Evolutionary conservation across 1,284 basidiomycete species (phyloP).

Genomic region (Pseudozyma hubeiensis): DNA sequence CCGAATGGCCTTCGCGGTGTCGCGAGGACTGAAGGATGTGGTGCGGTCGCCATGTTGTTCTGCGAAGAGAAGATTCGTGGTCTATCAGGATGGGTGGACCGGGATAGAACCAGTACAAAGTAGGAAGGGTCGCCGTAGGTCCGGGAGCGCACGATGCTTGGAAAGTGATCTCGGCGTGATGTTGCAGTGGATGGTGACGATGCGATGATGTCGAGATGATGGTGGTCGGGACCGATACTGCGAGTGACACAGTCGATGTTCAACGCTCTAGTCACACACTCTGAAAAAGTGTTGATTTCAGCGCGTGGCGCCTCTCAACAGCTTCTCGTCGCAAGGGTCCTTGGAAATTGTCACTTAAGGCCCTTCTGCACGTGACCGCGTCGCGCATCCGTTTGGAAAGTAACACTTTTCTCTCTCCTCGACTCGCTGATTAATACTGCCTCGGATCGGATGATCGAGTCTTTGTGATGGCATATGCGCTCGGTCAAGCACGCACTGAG

Average conservation of each 20-base stretch:
- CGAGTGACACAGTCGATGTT: neutral
- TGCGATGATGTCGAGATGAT: neutral
- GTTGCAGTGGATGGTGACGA: neutral
- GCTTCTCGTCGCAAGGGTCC: neutral
- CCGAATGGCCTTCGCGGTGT: slow-evolving; percentile 44
- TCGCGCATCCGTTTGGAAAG: slow-evolving; percentile 19
- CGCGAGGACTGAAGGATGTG: slow-evolving; percentile 40
- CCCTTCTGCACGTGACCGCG: slow-evolving; percentile 38
- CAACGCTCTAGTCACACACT: neutral
- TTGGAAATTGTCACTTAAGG: neutral
- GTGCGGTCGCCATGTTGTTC: slow-evolving; percentile 25
- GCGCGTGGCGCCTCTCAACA: slow-evolving; percentile 13
- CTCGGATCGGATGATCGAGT: no score
- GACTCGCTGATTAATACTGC: no score
- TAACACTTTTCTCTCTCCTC: slow-evolving; percentile 20
- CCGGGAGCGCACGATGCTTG: no score
- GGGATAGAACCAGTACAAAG: no score
- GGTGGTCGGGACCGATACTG: neutral
- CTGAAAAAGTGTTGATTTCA: slow-evolving; percentile 22
- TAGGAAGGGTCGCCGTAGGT: no score
- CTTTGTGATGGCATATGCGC: no score
- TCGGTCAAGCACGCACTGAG: neutral
- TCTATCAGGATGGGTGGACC: neutral
- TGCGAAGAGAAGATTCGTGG: neutral
- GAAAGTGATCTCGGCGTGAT: neutral